phyloP scores from a whole-genome alignment of 2,329 filamentous ascomycete genomes.

The Paecilomyces dactylethromorphus region DNA sequence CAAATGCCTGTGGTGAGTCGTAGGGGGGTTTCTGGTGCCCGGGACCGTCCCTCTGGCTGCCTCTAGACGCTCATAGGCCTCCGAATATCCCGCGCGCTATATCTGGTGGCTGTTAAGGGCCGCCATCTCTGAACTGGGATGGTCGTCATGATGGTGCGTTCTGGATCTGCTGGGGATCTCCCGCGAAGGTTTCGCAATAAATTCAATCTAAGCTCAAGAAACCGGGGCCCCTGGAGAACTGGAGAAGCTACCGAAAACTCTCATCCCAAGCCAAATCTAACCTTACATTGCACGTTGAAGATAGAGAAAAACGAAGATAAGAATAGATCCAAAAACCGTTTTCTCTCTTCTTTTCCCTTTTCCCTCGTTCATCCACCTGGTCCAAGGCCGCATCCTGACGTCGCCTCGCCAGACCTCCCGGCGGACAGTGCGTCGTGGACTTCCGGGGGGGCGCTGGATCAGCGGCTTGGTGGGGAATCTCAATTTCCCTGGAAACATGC shows the following conservation, averaged over 20 bases:
- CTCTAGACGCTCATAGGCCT: not conserved
- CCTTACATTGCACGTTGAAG: not conserved
- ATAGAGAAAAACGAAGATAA: not conserved
- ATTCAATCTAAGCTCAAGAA: constrained; percentile 1
- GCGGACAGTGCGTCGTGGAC: not conserved
- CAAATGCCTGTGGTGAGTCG: not conserved
- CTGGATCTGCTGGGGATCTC: constrained; percentile 1
- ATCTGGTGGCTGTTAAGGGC: not conserved
- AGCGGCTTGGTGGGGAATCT: not conserved
- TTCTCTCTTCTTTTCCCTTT: not conserved
- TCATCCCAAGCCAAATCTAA: not conserved
- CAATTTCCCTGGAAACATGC: not conserved
- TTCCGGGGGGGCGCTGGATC: not conserved
- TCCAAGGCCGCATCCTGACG: not conserved
- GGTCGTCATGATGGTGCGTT: not conserved
- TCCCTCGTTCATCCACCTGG: not conserved
- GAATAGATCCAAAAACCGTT: not conserved
- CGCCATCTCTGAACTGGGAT: not conserved
- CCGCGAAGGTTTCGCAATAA: not conserved
- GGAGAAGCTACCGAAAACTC: constrained; percentile 1
- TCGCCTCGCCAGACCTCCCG: not conserved
- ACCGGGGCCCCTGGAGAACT: not conserved
- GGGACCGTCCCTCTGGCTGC: too few species aligned
- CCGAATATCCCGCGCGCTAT: not conserved
- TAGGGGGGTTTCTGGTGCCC: too few species aligned